phyloP scores from a whole-genome alignment of 257 asterid species.

The Przewalskia tangutica region DNA sequence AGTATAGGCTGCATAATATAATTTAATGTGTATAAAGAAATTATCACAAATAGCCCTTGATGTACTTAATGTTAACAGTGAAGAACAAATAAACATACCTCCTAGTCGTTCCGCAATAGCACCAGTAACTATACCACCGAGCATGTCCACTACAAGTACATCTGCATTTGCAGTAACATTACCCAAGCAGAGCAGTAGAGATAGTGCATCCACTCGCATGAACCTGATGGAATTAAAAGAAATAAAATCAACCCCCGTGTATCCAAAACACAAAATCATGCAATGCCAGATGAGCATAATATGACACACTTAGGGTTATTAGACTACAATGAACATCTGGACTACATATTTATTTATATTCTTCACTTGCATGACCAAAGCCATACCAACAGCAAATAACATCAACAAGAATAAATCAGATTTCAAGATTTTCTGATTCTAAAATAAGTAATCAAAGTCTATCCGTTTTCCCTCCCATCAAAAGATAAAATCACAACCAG shows the following conservation, averaged over 20 bases:
- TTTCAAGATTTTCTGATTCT: background rate
- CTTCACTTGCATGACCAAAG: background rate
- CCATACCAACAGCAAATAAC: background rate
- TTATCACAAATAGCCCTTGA: background rate
- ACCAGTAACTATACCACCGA: constrained; percentile 76
- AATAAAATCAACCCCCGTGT: background rate
- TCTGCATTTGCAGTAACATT: constrained; percentile 69
- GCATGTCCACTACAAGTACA: constrained; percentile 83
- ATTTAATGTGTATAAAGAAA: background rate
- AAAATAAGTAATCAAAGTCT: background rate
- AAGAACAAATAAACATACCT: constrained; percentile 35
- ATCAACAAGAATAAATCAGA: background rate
- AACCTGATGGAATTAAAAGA: constrained; percentile 37
- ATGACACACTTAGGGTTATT: background rate
- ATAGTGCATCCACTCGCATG: constrained; percentile 79
- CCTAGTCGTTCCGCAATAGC: constrained; percentile 94
- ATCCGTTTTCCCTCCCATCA: background rate
- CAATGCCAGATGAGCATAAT: background rate
- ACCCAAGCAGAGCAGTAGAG: constrained; percentile 79
- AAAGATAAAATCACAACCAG: background rate
- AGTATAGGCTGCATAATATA: background rate
- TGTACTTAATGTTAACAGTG: background rate
- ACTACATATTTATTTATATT: background rate
- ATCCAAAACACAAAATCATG: background rate
- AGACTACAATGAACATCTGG: background rate